Percentiles rank a stretch among this genome's conserved stretches.
Conservation (phyloP, 2,329 filamentous ascomycete genomes). For the Epichloe hybrida region DNA sequence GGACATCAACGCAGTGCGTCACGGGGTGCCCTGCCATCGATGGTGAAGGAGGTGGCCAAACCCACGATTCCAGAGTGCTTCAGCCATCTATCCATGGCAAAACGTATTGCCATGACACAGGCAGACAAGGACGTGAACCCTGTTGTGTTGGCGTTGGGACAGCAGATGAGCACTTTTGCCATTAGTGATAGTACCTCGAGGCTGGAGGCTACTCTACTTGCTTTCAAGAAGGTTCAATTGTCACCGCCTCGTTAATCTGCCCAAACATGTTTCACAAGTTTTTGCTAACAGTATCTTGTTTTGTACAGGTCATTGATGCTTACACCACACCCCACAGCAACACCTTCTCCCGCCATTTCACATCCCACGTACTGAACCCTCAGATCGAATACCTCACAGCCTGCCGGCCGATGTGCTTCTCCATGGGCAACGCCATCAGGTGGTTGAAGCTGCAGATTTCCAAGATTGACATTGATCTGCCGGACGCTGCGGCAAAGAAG, state of each 20-base stretch:
- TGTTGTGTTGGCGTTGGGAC: constrained; percentile 67
- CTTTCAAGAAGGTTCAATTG: constrained; percentile 62
- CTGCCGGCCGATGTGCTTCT: constrained; percentile 89
- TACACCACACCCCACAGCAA: constrained; percentile 79
- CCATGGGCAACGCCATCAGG: constrained; percentile 92
- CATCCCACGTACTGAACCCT: constrained; percentile 77
- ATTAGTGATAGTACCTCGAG: constrained; percentile 83
- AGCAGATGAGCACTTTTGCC: constrained; percentile 81
- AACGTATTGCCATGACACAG: constrained; percentile 38
- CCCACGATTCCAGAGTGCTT: constrained; percentile 58
- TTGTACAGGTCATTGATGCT: constrained; percentile 65
- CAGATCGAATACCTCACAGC: constrained; percentile 92
- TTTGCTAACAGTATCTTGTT: background rate
- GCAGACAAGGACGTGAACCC: constrained; percentile 74
- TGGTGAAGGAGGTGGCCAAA: constrained; percentile 35
- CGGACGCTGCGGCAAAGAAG: constrained; percentile 71
- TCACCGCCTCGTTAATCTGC: background rate
- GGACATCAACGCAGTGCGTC: constrained; percentile 21
- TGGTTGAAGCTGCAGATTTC: constrained; percentile 89
- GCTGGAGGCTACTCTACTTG: constrained; percentile 73
- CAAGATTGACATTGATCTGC: constrained; percentile 73
- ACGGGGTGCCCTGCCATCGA: constrained; percentile 18
- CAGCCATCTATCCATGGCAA: constrained; percentile 65
- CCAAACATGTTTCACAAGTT: too few relatives aligned
- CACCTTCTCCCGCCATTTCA: constrained; percentile 81